These are phyloP conservation scores for Meyerozyma smithsonii DNA, from an alignment of 1,139 yeast genomes.

Conservation along the genomic window DNA sequence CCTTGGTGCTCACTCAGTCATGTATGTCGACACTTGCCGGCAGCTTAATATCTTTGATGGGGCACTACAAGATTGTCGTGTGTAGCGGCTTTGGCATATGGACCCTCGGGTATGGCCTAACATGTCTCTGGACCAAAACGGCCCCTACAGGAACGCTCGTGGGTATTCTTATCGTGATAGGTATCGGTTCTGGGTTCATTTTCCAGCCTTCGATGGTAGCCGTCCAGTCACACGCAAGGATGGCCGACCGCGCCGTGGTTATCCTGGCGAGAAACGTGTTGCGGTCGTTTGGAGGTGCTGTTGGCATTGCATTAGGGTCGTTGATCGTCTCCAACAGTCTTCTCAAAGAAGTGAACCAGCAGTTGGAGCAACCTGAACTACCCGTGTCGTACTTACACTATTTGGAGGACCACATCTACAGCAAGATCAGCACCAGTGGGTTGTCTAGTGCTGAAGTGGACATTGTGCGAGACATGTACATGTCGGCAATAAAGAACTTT, in stretches of 20 bases:
- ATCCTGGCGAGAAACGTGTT: conserved; percentile 18
- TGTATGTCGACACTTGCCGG: conserved; percentile 16
- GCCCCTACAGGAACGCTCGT: conserved; percentile 12
- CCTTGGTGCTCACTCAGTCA: conserved; percentile 16
- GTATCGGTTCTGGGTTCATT: conserved; percentile 18
- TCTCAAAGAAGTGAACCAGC: conserved; percentile 10
- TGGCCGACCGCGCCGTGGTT: conserved; percentile 18
- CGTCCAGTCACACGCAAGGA: conserved; percentile 18
- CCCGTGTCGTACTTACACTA: conserved; percentile 10
- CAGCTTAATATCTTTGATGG: conserved; percentile 13
- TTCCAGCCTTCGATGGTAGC: conserved; percentile 23
- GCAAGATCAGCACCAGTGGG: conserved; percentile 10
- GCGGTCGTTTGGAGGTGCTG: conserved; percentile 20
- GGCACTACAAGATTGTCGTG: conserved; percentile 15
- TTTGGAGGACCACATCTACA: conserved; percentile 13
- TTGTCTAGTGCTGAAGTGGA: conserved; percentile 10
- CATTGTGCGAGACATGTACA: conserved; percentile 14
- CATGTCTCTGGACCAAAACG: conserved; percentile 10
- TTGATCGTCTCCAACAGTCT: conserved; percentile 16
- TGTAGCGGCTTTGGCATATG: conserved; percentile 13
- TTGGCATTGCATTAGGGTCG: conserved; percentile 17
- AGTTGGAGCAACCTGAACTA: conserved; percentile 6
- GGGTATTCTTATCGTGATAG: conserved; percentile 15
- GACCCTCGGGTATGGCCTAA: conserved; percentile 15
- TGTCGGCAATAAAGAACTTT: conserved; percentile 14